phyloP scores from a whole-genome alignment of 805 yeast genomes.

The Yamadazyma paraphyllophila region DNA sequence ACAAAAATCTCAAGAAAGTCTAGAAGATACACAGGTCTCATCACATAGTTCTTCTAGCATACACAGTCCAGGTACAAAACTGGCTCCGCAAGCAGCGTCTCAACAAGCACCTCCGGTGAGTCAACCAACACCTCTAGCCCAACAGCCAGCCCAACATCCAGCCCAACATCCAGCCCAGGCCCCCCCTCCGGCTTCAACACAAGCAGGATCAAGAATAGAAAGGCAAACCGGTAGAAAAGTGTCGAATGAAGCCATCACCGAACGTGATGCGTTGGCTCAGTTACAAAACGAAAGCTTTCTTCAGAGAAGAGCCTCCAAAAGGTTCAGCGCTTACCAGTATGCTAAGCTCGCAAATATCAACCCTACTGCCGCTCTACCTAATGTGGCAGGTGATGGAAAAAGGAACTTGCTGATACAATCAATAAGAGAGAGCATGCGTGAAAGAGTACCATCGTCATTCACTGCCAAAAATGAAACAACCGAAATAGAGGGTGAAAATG shows the following conservation, averaged over 20 bases:
- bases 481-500: not conserved
- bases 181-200: not conserved
- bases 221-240: not conserved
- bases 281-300: conserved; percentile 27
- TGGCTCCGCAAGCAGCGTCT: too few species aligned
- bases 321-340: conserved; percentile 92
- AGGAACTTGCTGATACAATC: conserved; percentile 8
- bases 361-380: conserved; percentile 14
- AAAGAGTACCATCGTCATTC: not conserved
- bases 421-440: conserved; percentile 9
- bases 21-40: not conserved
- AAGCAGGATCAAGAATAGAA: not conserved
- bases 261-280: conserved; percentile 13
- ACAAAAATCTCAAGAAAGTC: conserved; percentile 2
- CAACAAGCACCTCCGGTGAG: not conserved
- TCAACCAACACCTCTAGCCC: not conserved
- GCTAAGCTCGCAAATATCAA: conserved; percentile 60
- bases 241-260: conserved; percentile 3
- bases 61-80: not conserved
- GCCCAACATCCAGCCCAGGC: conserved; percentile 1
- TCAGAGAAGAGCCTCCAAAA: conserved; percentile 88
- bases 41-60: not conserved
- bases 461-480: not conserved
- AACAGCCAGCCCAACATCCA: not conserved
- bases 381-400: conserved; percentile 1